A percentile compares a stretch with the other conserved stretches of the same genome.
These are phyloP conservation scores for Aspergillus mulundensis DNA, from an alignment of 495 filamentous ascomycete genomes.

Conservation along the genomic window DNA sequence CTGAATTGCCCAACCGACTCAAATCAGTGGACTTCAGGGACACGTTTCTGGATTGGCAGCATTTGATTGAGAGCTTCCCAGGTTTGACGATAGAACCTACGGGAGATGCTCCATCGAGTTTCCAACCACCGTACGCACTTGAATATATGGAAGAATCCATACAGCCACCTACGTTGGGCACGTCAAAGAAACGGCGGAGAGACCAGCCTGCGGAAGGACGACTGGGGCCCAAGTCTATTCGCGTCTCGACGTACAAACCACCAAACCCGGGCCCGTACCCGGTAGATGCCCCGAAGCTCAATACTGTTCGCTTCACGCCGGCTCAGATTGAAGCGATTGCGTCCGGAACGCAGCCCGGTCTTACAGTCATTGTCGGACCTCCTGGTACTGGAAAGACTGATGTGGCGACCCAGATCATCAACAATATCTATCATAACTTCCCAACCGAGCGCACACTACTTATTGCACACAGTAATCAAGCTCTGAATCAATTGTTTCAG, in stretches of 20 bases:
- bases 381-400: constrained; percentile 98
- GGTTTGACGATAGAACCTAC: constrained; percentile 77
- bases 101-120: constrained; percentile 65
- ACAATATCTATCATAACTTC: constrained; percentile 98
- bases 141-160: constrained; percentile 52
- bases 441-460: constrained; percentile 87
- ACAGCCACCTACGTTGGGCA: constrained; percentile 42
- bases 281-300: constrained; percentile 78
- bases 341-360: constrained; percentile 89
- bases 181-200: constrained; percentile 77
- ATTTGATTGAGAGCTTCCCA: constrained; percentile 82
- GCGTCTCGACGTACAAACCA: constrained; percentile 88
- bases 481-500: constrained; percentile 96
- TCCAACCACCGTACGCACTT: constrained; percentile 83
- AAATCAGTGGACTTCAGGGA: constrained; percentile 82
- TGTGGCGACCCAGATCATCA: constrained; percentile 97
- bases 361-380: constrained; percentile 92
- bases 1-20: constrained; percentile 72
- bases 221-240: constrained; percentile 58
- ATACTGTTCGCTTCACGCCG: constrained; percentile 83
- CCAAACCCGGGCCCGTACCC: constrained; percentile 90
- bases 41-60: constrained; percentile 93
- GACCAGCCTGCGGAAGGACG: constrained; percentile 64
- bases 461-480: constrained; percentile 96
- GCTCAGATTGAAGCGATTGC: constrained; percentile 88